Conservation (phyloP, 2,329 filamentous ascomycete genomes). For the Dissoconium aciculare region DNA sequence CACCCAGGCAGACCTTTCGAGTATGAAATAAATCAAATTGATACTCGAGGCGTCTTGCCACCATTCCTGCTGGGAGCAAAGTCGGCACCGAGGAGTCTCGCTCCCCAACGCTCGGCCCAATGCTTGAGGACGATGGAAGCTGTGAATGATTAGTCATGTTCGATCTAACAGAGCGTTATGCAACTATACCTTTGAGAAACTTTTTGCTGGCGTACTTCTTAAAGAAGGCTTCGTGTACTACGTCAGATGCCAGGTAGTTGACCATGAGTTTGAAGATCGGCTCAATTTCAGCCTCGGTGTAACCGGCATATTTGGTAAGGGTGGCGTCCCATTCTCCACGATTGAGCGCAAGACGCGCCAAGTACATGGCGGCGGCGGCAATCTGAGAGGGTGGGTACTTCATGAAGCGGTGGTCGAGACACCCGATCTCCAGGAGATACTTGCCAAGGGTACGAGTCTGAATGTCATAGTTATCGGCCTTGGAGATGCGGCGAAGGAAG, state of each 20-base stretch:
- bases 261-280: conserved; percentile 90
- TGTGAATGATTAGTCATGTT: conserved; percentile 31
- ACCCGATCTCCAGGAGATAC: conserved; percentile 92
- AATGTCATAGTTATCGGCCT: conserved; percentile 98
- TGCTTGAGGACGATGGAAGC: conserved; percentile 81
- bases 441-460: conserved; percentile 94
- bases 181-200: conserved; percentile 95
- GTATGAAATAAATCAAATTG: too few relatives aligned
- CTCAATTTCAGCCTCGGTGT: conserved; percentile 81
- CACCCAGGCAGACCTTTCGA: too few relatives aligned
- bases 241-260: conserved; percentile 82
- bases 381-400: conserved; percentile 76
- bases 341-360: conserved; percentile 78
- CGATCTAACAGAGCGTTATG: too few relatives aligned
- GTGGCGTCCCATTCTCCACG: conserved; percentile 86
- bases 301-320: conserved; percentile 79
- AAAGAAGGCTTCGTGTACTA: conserved; percentile 94
- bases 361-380: conserved; percentile 86
- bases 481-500: conserved; percentile 94
- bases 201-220: conserved; percentile 99
- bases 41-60: conserved; percentile 20
- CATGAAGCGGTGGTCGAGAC: conserved; percentile 91
- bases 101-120: conserved; percentile 58
- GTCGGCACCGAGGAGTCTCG: conserved; percentile 21
- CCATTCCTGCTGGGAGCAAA: conserved; percentile 13